Evolutionary conservation across 1,139 yeast species (phyloP).

Genomic region (Scheffersomyces segobiensis): DNA sequence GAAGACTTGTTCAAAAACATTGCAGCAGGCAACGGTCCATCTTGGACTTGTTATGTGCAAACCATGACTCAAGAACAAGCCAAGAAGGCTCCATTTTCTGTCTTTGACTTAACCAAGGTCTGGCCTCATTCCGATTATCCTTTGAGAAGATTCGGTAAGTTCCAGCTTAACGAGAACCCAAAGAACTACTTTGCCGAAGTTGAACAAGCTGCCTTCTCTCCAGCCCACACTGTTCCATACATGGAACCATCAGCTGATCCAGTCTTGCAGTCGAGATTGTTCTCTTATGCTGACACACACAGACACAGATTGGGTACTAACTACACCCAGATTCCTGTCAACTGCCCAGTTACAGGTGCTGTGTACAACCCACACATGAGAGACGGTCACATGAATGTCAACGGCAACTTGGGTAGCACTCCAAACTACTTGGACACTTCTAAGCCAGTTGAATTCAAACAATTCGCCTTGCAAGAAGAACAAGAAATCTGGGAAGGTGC

Average conservation of each 20-base stretch:
- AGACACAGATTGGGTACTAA: slow-evolving; percentile 63
- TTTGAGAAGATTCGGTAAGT: slow-evolving; percentile 70
- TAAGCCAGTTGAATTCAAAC: slow-evolving; percentile 55
- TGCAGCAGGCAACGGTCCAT: slow-evolving; percentile 59
- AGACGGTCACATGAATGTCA: slow-evolving; percentile 84
- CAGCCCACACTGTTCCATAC: slow-evolving; percentile 82
- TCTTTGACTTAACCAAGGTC: slow-evolving; percentile 73
- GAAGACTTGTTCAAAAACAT: slow-evolving; percentile 59
- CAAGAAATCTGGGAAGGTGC: slow-evolving; percentile 91
- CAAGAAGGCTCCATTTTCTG: slow-evolving; percentile 53
- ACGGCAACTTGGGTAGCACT: slow-evolving; percentile 80
- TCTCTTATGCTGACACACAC: slow-evolving; percentile 86
- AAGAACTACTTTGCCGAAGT: slow-evolving; percentile 78
- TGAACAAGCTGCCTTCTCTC: slow-evolving; percentile 82
- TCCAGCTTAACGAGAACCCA: slow-evolving; percentile 70
- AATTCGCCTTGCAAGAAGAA: slow-evolving; percentile 47
- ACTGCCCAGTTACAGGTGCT: slow-evolving; percentile 56
- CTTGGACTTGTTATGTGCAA: slow-evolving; percentile 68
- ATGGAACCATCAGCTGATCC: slow-evolving; percentile 87
- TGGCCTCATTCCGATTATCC: slow-evolving; percentile 84
- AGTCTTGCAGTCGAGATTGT: slow-evolving; percentile 79
- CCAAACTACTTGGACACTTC: slow-evolving; percentile 76
- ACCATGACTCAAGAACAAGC: slow-evolving; percentile 76
- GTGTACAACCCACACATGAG: slow-evolving; percentile 67
- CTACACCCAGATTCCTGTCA: slow-evolving; percentile 73